These are phyloP conservation scores for Backusella mclennaniae DNA, from an alignment of 192 early-diverging fungal genomes.

Conservation along the genomic window DNA sequence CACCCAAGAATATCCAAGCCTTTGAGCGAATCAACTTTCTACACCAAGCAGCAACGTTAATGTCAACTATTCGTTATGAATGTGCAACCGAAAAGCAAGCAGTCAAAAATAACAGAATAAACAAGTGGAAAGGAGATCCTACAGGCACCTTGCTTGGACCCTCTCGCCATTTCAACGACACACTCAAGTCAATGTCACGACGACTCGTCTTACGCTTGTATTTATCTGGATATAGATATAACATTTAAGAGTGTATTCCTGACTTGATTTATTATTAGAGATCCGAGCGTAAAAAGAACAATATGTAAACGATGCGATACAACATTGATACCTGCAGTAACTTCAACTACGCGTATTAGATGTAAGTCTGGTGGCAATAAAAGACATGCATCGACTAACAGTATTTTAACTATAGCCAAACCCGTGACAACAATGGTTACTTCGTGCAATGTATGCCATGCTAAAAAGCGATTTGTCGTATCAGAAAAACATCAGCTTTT, in stretches of 20 bases:
- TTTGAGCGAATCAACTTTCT: slow-evolving; percentile 68
- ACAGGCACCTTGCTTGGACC: neutral
- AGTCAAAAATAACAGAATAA: neutral
- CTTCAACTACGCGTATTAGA: slow-evolving; percentile 38
- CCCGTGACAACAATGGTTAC: slow-evolving; percentile 34
- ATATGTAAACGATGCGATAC: slow-evolving; percentile 58
- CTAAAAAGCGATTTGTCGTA: slow-evolving; percentile 21
- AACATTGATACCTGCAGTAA: slow-evolving; percentile 51
- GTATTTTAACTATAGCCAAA: slow-evolving; percentile 19
- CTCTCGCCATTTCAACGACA: slow-evolving; percentile 45
- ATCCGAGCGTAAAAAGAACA: slow-evolving; percentile 52
- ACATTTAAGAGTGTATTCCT: neutral
- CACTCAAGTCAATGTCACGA: slow-evolving; percentile 48
- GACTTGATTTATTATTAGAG: slow-evolving; percentile 31
- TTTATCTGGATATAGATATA: neutral
- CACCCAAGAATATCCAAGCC: slow-evolving; percentile 45
- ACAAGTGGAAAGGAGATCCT: neutral
- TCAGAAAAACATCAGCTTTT: slow-evolving; percentile 9
- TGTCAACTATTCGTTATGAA: slow-evolving; percentile 42
- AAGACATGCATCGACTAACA: neutral
- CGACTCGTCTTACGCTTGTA: slow-evolving; percentile 57
- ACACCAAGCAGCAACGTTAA: slow-evolving; percentile 58
- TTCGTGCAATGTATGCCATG: slow-evolving; percentile 41
- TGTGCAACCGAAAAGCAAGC: neutral
- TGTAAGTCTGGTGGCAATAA: slow-evolving; percentile 21